Percentiles rank a stretch among this genome's conserved stretches.
These are phyloP conservation scores for Chaetomium sp. DNA, from an alignment of 2,329 filamentous ascomycete genomes.

Conservation along the genomic window DNA sequence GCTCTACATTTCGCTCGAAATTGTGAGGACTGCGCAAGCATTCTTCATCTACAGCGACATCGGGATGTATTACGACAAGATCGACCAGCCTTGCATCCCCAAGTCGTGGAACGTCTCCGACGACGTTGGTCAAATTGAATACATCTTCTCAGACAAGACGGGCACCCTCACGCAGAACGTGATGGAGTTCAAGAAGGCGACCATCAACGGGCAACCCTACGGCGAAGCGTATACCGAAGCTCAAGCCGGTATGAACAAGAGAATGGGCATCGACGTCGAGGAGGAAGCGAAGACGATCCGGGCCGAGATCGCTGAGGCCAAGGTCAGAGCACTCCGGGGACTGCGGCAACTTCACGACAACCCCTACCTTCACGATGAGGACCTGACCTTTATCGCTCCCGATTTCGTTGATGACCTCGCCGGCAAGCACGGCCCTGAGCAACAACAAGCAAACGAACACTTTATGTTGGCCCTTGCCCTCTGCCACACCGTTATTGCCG, in stretches of 20 bases:
- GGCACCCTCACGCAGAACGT: slow-evolving; percentile 89
- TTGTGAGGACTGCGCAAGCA: slow-evolving; percentile 88
- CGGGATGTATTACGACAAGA: slow-evolving; percentile 93
- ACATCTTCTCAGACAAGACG: slow-evolving; percentile 97
- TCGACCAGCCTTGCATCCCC: slow-evolving; percentile 93
- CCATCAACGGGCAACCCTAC: slow-evolving; percentile 93
- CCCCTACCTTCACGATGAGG: slow-evolving; percentile 85
- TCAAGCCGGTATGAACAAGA: slow-evolving; percentile 92
- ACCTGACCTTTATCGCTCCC: slow-evolving; percentile 88
- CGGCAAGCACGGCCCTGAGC: slow-evolving; percentile 74
- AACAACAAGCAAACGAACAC: slow-evolving; percentile 75
- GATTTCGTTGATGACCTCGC: slow-evolving; percentile 83
- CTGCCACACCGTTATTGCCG: slow-evolving; percentile 96
- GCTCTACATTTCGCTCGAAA: slow-evolving; percentile 95
- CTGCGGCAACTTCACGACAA: slow-evolving; percentile 83
- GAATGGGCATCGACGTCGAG: slow-evolving; percentile 83
- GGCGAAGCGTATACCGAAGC: slow-evolving; percentile 98
- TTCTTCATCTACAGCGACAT: slow-evolving; percentile 97
- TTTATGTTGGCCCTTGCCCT: slow-evolving; percentile 95
- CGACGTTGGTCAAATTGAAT: slow-evolving; percentile 96
- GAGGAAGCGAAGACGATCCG: slow-evolving; percentile 72
- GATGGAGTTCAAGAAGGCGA: slow-evolving; percentile 99
- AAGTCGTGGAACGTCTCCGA: slow-evolving; percentile 99
- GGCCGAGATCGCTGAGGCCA: slow-evolving; percentile 77
- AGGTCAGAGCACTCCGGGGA: slow-evolving; percentile 68